phyloP scores from a whole-genome alignment of 805 yeast genomes.

The Tetrapisispora phaffii region DNA sequence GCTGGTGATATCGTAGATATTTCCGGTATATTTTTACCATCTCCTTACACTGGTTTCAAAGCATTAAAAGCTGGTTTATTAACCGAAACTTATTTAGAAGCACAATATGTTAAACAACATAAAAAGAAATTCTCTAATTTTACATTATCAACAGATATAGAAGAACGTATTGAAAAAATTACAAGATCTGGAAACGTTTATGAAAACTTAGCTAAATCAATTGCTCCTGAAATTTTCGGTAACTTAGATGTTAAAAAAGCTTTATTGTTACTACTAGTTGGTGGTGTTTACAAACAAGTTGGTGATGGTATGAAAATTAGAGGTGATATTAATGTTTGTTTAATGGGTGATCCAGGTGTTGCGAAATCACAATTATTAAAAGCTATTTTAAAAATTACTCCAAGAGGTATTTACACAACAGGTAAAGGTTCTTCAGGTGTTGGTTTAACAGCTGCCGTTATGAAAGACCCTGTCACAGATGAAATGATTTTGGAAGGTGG shows the following conservation, averaged over 20 bases:
- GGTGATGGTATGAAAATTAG: conserved; percentile 96
- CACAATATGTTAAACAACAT: conserved; percentile 77
- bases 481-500: conserved; percentile 98
- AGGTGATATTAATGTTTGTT: conserved; percentile 90
- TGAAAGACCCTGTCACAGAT: conserved; percentile 98
- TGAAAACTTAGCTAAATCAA: conserved; percentile 70
- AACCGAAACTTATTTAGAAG: conserved; percentile 88
- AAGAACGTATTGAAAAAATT: conserved; percentile 45
- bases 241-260: conserved; percentile 91
- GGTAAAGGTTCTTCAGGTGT: conserved; percentile 99
- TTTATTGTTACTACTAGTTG: conserved; percentile 69
- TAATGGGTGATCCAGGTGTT: conserved; percentile 99
- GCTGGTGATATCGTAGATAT: conserved; percentile 96
- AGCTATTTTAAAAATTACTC: conserved; percentile 84
- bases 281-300: conserved; percentile 90
- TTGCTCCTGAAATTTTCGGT: conserved; percentile 97
- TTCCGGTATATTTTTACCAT: conserved; percentile 84
- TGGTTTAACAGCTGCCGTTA: conserved; percentile 96
- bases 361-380: conserved; percentile 95
- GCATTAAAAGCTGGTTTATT: conserved; percentile 88
- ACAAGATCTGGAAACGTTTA: conserved; percentile 61
- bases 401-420: conserved; percentile 93
- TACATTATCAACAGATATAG: conserved; percentile 47
- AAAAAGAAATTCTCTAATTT: conserved; percentile 73
- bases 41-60: conserved; percentile 91